Percentiles rank a stretch among this genome's conserved stretches.
Evolutionary conservation across 306 rosid species (phyloP).

Genomic region (Cicer yamashitae): DNA sequence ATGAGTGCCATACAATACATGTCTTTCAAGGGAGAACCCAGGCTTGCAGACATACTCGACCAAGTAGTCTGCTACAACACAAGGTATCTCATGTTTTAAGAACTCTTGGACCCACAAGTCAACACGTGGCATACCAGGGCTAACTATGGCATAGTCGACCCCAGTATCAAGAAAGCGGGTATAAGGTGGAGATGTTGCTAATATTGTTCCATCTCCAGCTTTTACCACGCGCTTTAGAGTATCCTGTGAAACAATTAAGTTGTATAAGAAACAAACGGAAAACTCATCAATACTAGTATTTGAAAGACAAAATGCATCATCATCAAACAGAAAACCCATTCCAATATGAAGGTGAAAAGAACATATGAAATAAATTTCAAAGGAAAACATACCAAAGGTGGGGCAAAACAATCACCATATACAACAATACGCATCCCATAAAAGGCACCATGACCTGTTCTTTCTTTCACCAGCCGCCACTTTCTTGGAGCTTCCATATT

Average conservation of each 20-base stretch:
- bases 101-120: constrained; percentile 94
- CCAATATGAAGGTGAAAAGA: constrained; percentile 25
- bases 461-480: constrained; percentile 85
- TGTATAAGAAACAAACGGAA: constrained; percentile 16
- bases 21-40: constrained; percentile 77
- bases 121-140: constrained; percentile 83
- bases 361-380: constrained; percentile 16
- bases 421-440: constrained; percentile 76
- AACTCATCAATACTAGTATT: constrained; percentile 6
- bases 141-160: constrained; percentile 76
- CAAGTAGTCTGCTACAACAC: constrained; percentile 86
- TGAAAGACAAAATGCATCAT: constrained; percentile 18
- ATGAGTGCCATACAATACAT: constrained; percentile 70
- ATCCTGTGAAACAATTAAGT: constrained; percentile 59
- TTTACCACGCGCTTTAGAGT: constrained; percentile 89
- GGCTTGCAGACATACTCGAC: constrained; percentile 94
- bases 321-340: background rate
- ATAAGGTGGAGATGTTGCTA: constrained; percentile 96
- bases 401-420: constrained; percentile 86
- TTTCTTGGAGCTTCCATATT: constrained; percentile 96
- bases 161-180: constrained; percentile 68
- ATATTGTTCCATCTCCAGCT: constrained; percentile 86
- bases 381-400: constrained; percentile 72
- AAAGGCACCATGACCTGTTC: constrained; percentile 88
- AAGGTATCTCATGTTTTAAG: constrained; percentile 83